Base-by-base conservation (phyloP, 129 eudicot species). In the Flaveria ramosissima region DNA sequence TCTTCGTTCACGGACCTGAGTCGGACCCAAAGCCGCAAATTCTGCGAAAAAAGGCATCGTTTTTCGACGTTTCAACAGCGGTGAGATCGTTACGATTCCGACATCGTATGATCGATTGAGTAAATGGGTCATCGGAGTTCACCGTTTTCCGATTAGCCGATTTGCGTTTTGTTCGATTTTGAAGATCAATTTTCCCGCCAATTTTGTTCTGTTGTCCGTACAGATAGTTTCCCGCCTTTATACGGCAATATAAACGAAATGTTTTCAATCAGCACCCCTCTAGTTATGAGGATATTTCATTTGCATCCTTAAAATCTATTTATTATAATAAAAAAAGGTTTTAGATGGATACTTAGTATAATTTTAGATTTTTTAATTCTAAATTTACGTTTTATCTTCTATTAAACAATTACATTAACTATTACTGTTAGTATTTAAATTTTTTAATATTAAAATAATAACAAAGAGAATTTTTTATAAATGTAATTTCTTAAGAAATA, bases 221-320 rank as follows among this genome's bases (percentile, higher is more conserved):
- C 66, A 71, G 74, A 71, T 70, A 81, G 68, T 36, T 81, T 81
- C 85, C 85, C 85, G 85, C 85, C 73, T 32, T 41, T 19, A 69
- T 48, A 24, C 15, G 6, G 59, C 24, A 11, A 27, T 66, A 32
- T 32, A 20, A 80, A 73, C 20, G 16, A 21, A 27, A 24, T 74
- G 68, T 57, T 74, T 78, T 67, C 75, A 74, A 4, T 55, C 21
- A 66, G 52, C 65, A 64, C 83, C 83, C 84, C 39, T 45, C 41
- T 67, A 17, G 10, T 80, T 80, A 45, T 53, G 19, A 30, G 46
- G 16, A 9, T 73, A 8, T 80, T 67, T 9, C 45, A 65, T 9
- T 7, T 74, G 24, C 24, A 19, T 15, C 71, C n/a, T 0, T 57
- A 69, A 26, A 70, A 78, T 24, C 0, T 30, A 30, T 30, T 30